A percentile compares a stretch with the other conserved stretches of the same genome.
These are phyloP conservation scores for Lithocarpus polystachyus DNA, from an alignment of 306 rosid species.

Conservation along the genomic window DNA sequence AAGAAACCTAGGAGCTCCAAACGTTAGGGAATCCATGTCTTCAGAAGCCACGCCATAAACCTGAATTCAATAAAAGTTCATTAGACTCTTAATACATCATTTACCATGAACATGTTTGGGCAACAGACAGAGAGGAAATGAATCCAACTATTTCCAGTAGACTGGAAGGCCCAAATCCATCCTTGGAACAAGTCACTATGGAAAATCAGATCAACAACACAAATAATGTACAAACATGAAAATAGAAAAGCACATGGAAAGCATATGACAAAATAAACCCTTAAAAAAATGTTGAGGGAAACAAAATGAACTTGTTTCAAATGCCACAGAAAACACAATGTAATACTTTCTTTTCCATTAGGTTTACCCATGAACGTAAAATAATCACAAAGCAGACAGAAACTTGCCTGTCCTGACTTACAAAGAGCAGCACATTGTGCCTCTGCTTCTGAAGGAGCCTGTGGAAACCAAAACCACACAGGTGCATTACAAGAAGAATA, in stretches of 20 bases:
- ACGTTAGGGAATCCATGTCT: constrained; percentile 95
- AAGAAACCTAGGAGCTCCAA: constrained; percentile 93
- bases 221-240: neutral
- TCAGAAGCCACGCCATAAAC: constrained; percentile 97
- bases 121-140: neutral
- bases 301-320: neutral
- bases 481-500: constrained; percentile 7
- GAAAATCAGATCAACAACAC: neutral
- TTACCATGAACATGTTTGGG: neutral
- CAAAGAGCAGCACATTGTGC: constrained; percentile 97
- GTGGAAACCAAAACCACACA: constrained; percentile 37
- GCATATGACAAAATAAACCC: neutral
- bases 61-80: constrained; percentile 34
- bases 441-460: constrained; percentile 99
- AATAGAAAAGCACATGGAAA: neutral
- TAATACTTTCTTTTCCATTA: neutral
- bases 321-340: neutral
- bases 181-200: constrained; percentile 17
- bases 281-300: neutral
- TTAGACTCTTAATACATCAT: constrained; percentile 1
- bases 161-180: constrained; percentile 4
- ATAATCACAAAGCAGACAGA: constrained; percentile 9
- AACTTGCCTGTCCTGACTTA: constrained; percentile 83
- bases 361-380: constrained; percentile 11
- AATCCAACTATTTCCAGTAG: neutral